Base-by-base conservation (phyloP, 495 filamentous ascomycete species). In the Xylaria telfairii region DNA sequence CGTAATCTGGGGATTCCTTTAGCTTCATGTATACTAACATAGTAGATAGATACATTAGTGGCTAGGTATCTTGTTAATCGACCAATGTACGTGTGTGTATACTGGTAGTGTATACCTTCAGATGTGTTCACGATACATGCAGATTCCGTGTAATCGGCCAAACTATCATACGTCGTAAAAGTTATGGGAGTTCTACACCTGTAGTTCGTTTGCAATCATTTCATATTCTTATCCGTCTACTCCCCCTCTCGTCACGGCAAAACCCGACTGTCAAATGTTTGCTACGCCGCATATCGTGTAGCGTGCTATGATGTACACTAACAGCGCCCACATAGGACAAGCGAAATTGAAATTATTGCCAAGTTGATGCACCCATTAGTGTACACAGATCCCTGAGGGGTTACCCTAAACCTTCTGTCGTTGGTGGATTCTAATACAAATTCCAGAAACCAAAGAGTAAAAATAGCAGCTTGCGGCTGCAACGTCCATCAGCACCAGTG, bases 331-430 rank as follows among this genome's bases (percentile, higher is more conserved):
- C 5, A 32, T 19, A 7, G 15, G 54, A 13, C 24, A 34, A 34
- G 54, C 28, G 54, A 61, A 61, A 61, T 13, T 61, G 59, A 12
- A 61, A 61, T 61, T 26, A 61, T 42, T 21, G 59, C 59, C 51
- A 54, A 54, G 26, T 7, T 30, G 51, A 54, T 54, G 26, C 26
- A 3, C 24, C 13, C 51, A 54, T 54, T 54, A 54, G 51, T 54
- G 51, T 54, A 54, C 51, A 54, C 51, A n/a, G 26, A 54, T 26
- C 51, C 51, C 26, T 54, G 51, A 30, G 12, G 51, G 4, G 7
- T 26, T 7, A 10, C 26, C 15, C 51, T 7, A 54, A 28, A 17
- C 26, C 12, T 1, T 17, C 12, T 30, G 26, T 15, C 13, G 51
- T 54, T 54, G 26, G 51, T 54, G 51, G 47, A 4, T 54, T 54